Percentiles rank a stretch among this genome's conserved stretches.
Conservation (phyloP, 2,329 filamentous ascomycete genomes). For the Westerdykella aurantiaca region DNA sequence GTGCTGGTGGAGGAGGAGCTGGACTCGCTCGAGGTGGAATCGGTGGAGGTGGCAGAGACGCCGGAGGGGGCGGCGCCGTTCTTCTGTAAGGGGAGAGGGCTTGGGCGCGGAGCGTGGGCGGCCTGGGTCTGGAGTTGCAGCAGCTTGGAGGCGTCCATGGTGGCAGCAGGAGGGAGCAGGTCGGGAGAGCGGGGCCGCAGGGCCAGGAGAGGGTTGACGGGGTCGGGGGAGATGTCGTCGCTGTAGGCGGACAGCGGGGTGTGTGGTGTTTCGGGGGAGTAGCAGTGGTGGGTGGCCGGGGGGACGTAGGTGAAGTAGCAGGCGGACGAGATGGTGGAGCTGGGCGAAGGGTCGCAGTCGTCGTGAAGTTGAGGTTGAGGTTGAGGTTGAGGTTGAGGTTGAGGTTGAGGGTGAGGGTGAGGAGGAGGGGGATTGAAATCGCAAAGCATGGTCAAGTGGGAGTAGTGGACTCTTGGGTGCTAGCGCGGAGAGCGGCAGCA, state of each 20-base stretch:
- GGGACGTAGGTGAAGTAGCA: slow-evolving; percentile 34
- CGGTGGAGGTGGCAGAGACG: slow-evolving; percentile 7
- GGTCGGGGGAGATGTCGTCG: slow-evolving; percentile 22
- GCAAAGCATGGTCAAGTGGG: too few species aligned
- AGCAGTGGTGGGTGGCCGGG: slow-evolving; percentile 17
- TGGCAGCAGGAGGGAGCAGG: slow-evolving; percentile 14
- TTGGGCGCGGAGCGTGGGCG: slow-evolving; percentile 26
- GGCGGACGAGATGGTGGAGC: slow-evolving; percentile 5
- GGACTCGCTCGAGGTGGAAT: slow-evolving; percentile 4
- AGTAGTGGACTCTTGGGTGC: too few species aligned
- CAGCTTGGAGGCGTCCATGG: slow-evolving; percentile 31
- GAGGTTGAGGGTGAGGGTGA: too few species aligned
- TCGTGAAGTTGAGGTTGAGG: too few species aligned
- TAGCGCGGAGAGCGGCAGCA: too few species aligned
- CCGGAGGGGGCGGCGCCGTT: not conserved
- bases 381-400: too few species aligned
- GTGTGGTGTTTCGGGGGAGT: slow-evolving; percentile 29
- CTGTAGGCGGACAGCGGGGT: slow-evolving; percentile 20
- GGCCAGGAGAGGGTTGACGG: slow-evolving; percentile 33
- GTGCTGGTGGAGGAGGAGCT: slow-evolving; percentile 7
- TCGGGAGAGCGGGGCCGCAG: slow-evolving; percentile 13
- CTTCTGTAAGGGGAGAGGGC: slow-evolving; percentile 23
- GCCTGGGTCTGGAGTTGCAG: slow-evolving; percentile 37
- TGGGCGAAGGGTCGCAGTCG: not conserved
- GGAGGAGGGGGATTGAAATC: too few species aligned